Evolutionary conservation across 1,284 basidiomycete species (phyloP).

Genomic region (Hemileia vastatrix): DNA sequence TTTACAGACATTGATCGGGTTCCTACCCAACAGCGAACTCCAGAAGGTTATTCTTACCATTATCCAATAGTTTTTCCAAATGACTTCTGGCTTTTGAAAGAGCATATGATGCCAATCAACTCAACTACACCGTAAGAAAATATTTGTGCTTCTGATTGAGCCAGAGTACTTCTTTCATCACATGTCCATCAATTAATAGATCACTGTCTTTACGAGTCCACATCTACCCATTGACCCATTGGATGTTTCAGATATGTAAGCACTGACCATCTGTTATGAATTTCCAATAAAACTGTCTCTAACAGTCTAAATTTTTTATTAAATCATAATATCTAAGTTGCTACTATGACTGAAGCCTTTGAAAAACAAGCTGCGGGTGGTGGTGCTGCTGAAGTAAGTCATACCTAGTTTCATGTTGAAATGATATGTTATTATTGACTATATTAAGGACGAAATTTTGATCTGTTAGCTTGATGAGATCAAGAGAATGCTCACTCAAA

Average conservation of each 20-base stretch:
- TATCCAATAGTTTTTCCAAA: conserved; percentile 84
- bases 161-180: too few species aligned
- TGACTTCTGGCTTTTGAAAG: conserved; percentile 56
- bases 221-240: conserved; percentile 6
- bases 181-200: neutral
- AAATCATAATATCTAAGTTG: conserved; percentile 2
- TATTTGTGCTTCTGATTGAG: neutral
- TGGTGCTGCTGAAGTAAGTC: conserved; percentile 52
- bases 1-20: conserved; percentile 52
- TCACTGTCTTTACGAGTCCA: conserved; percentile 9
- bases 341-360: conserved; percentile 65
- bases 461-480: conserved; percentile 75
- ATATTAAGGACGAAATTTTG: conserved; percentile 48
- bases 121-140: conserved; percentile 26
- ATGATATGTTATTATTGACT: too few species aligned
- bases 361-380: conserved; percentile 52
- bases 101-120: conserved; percentile 45
- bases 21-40: conserved; percentile 51
- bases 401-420: too few species aligned
- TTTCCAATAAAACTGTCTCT: neutral
- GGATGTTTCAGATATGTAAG: conserved; percentile 15
- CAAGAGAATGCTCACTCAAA: conserved; percentile 80
- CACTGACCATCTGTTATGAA: neutral
- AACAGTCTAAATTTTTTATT: too few species aligned
- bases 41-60: conserved; percentile 56